Base-by-base conservation (phyloP, 108 stramenopile species). In the Epithemia pelagica region DNA sequence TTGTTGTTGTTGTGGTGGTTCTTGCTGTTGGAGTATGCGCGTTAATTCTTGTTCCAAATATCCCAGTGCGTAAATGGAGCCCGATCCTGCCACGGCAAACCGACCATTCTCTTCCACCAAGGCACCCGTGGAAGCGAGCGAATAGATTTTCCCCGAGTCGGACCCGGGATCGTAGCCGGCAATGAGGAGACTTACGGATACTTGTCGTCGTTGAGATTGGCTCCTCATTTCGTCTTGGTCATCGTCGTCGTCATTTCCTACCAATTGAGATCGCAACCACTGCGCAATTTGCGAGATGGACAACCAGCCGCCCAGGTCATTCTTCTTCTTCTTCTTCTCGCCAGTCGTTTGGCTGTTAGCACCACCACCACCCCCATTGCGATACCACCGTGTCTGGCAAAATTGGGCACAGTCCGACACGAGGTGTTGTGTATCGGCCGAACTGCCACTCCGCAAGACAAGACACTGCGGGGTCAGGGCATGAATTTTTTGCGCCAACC, bases 381-480 rank as follows among this genome's bases (percentile, higher is more conserved):
- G 53, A 23, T 76, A 71, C 32, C 66, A 74, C 33, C 82, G 74
- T 58, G 74, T 65, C 31, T 58, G 75, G 58, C 89, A 73, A 26
- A 83, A 74, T 22, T 66, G 54, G 31, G 71, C 65, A 2, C 84
- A 70, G 10, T 70, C 46, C 20, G 72, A 62, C 3, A 85, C 78
- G 46, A 94, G 68, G 58, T 65, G 69, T 68, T 94, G 92, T 0
- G 92, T 94, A 73, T 94, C 89, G 28, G 92, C 89, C 5, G 92
- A 89, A 74, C 87, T 88, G 5, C 92, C 92, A 5, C 87, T 88
- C 51, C 92, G 83, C 56, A 85, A 84, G 27, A 94, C 66, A 31
- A 86, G 79, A 72, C 84, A 88, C n/a, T 83, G 80, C 33, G 67
- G 30, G 29, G 71, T 52, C 1, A 66, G 29, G 23, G 28, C 19